A percentile compares a stretch with the other conserved stretches of the same genome.
Conservation (phyloP, 108 stramenopile species). For the Mediolabrus comicus region DNA sequence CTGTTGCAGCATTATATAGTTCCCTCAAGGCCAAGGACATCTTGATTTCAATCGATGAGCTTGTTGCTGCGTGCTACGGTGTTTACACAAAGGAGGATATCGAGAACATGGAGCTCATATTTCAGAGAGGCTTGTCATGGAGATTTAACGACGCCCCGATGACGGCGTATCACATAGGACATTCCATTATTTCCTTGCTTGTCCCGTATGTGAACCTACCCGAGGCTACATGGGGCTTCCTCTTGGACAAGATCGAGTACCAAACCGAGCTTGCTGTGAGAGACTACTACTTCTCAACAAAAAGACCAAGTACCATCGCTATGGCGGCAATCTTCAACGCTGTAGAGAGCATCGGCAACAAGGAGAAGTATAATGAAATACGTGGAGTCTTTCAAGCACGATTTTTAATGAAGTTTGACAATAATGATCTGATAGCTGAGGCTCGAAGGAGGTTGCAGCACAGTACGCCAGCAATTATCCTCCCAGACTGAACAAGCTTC, state of each 20-base stretch:
- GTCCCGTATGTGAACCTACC: neutral
- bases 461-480: no score
- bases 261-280: conserved; percentile 39
- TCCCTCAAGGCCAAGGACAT: conserved; percentile 59
- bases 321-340: conserved; percentile 41
- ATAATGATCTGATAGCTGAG: no score
- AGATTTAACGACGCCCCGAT: conserved; percentile 38
- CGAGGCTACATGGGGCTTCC: neutral
- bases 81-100: conserved; percentile 49
- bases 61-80: conserved; percentile 56
- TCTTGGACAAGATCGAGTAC: conserved; percentile 33
- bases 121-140: conserved; percentile 44
- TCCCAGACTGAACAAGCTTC: no score
- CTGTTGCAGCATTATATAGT: conserved; percentile 56
- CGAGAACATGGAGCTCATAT: conserved; percentile 50
- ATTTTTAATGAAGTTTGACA: no score
- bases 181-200: conserved; percentile 18
- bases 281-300: conserved; percentile 16
- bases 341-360: no score
- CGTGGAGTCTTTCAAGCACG: no score
- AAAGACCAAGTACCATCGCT: conserved; percentile 32
- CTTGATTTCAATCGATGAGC: conserved; percentile 43
- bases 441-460: no score
- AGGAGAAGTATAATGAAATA: no score
- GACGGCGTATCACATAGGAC: conserved; percentile 24